Evolutionary conservation across 2,329 filamentous ascomycete genomes (phyloP).

Genomic region (Scytalidium sp.): DNA sequence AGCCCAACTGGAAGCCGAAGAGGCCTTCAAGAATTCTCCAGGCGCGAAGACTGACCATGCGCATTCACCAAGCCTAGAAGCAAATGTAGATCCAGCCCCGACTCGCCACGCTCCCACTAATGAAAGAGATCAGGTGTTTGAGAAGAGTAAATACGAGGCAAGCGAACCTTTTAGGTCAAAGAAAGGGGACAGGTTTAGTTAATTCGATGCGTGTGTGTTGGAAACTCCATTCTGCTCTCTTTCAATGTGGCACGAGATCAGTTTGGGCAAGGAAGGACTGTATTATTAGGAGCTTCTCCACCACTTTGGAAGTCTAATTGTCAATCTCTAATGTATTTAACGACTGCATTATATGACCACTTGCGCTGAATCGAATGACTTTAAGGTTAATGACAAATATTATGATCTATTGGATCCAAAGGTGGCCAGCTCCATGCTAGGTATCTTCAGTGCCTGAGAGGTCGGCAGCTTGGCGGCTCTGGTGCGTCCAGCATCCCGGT

Average conservation of each 20-base stretch:
- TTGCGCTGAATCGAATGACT: no score
- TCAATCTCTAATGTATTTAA: no score
- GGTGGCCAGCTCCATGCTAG: no score
- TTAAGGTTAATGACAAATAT: no score
- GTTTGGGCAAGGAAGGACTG: background rate
- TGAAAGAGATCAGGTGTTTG: constrained; percentile 61
- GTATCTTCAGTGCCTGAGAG: background rate
- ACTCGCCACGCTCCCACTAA: constrained; percentile 76
- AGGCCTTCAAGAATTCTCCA: background rate
- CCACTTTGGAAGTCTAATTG: background rate
- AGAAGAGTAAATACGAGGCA: constrained; percentile 91
- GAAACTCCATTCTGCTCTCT: background rate
- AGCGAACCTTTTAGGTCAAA: constrained; percentile 69
- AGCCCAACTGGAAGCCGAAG: constrained; percentile 37
- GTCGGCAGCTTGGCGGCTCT: background rate
- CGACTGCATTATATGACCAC: no score
- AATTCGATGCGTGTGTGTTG: constrained; percentile 8
- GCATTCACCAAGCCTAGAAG: constrained; percentile 68
- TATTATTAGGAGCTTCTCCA: background rate
- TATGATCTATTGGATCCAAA: no score
- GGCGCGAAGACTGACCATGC: constrained; percentile 51
- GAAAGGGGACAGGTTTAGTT: constrained; percentile 85
- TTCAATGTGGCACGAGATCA: background rate
- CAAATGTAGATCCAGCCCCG: constrained; percentile 76
- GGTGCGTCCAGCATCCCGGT: background rate